These are phyloP conservation scores for Sporothrix brunneoviolacea DNA, from an alignment of 2,329 filamentous ascomycete species.

Conservation along the genomic window DNA sequence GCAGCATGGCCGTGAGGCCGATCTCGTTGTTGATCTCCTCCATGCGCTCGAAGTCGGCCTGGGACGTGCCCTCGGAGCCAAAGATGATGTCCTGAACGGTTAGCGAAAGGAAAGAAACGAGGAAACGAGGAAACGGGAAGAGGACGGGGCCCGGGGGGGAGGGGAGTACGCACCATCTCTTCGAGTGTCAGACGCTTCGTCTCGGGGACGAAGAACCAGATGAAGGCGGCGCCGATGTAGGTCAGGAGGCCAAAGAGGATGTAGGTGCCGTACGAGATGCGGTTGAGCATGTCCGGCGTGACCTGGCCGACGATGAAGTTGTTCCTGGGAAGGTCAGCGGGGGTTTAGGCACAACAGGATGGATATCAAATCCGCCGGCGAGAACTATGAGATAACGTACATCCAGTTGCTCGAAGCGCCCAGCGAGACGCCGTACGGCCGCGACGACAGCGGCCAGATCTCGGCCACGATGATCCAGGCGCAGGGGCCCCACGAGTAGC, in stretches of 20 bases:
- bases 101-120: too few relatives aligned
- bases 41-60: constrained; percentile 64
- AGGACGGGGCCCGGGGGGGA: too few relatives aligned
- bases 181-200: constrained; percentile 58
- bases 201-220: constrained; percentile 59
- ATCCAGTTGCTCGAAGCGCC: constrained; percentile 62
- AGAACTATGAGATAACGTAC: too few relatives aligned
- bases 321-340: constrained; percentile 27
- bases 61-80: constrained; percentile 58
- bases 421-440: constrained; percentile 64
- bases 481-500: constrained; percentile 68
- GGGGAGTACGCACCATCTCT: constrained; percentile 44
- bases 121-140: too few relatives aligned
- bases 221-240: constrained; percentile 52
- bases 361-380: too few relatives aligned
- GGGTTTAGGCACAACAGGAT: too few relatives aligned
- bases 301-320: constrained; percentile 62
- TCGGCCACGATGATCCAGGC: constrained; percentile 70
- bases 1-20: constrained; percentile 45
- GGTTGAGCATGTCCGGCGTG: constrained; percentile 59
- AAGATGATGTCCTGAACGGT: constrained; percentile 33
- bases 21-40: constrained; percentile 66
- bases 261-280: constrained; percentile 64
- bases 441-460: constrained; percentile 64
- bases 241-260: constrained; percentile 63